phyloP scores from a whole-genome alignment of 371 early-diverging fungal species.

The Mucor piriformis region DNA sequence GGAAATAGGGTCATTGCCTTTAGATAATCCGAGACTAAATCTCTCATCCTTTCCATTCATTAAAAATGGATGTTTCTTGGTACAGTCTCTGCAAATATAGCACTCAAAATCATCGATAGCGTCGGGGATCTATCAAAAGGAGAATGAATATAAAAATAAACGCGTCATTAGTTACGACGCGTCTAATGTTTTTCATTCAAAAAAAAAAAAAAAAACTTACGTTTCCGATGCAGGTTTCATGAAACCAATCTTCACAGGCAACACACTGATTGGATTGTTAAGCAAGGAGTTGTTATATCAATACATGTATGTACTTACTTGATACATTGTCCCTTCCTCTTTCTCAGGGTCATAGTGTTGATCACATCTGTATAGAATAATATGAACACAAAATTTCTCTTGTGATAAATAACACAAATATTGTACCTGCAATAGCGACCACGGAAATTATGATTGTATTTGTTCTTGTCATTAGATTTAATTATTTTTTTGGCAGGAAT shows the following conservation, averaged over 20 bases:
- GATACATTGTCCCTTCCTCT: slow-evolving; percentile 80
- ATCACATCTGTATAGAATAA: slow-evolving; percentile 81
- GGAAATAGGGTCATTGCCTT: slow-evolving; percentile 19
- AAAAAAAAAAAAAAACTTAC: no score
- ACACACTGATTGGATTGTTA: slow-evolving; percentile 58
- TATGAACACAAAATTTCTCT: not conserved
- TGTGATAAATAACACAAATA: no score
- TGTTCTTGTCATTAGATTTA: slow-evolving; percentile 62
- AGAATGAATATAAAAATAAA: not conserved
- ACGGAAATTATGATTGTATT: slow-evolving; percentile 79
- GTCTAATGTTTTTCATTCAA: not conserved
- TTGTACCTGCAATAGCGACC: slow-evolving; percentile 80
- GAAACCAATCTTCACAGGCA: slow-evolving; percentile 88
- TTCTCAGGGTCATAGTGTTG: slow-evolving; percentile 69
- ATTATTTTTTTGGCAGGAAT: slow-evolving; percentile 38
- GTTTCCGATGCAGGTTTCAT: slow-evolving; percentile 79
- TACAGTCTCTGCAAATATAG: slow-evolving; percentile 80
- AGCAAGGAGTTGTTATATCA: no score
- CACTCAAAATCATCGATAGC: slow-evolving; percentile 71
- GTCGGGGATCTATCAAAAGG: slow-evolving; percentile 56
- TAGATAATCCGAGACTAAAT: slow-evolving; percentile 55
- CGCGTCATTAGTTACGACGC: slow-evolving; percentile 3
- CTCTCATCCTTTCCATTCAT: slow-evolving; percentile 47
- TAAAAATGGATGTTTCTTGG: slow-evolving; percentile 62
- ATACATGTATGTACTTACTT: slow-evolving; percentile 32